Base-by-base conservation (phyloP, 352 stramenopile species). In the Hyphochytrium catenoides region DNA sequence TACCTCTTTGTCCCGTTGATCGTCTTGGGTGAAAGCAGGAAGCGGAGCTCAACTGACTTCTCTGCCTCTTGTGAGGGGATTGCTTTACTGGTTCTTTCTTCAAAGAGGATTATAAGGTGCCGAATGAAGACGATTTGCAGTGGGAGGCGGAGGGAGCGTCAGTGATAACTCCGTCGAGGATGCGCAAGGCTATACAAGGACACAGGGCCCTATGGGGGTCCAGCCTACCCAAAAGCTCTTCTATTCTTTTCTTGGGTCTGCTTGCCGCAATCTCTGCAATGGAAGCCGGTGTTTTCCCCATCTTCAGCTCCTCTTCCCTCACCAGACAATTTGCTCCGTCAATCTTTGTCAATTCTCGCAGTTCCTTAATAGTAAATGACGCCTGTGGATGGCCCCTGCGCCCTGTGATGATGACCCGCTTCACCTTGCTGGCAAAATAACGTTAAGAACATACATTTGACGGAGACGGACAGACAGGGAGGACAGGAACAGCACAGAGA, bases 331-430 rank as follows among this genome's bases (percentile, higher is more conserved):
- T 46, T 1, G 76, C 70, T 21, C 58, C 49, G 20, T 73, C 40
- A 22, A 90, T 46, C 33, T 76, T 78, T 14, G 69, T 87, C 42
- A 91, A 46, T 41, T 92, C 79, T 16, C 79, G 62, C 17, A 92
- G 48, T 45, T 94, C 84, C 43, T 97, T 98, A 50, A 96, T 96
- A 20, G 86, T 97, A 53, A 97, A 97, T 14, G 90, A 78, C 14
- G 74, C 82, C 59, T 98, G 90, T 4, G 85, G 65, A 43, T 72
- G 78, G n/a, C 90, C 90, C 19, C 90, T 60, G 46, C 90, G 73
- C 12, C 86, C 87, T 1, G 96, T 46, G 2, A 98, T 54, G 22
- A 65, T 72, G 12, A 96, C 79, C 17, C 65, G 69, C 39, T 74
- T 74, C 31, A 71, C 57, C n/a, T 54, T 50, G 25, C 63, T 77